phyloP scores from a whole-genome alignment of 441 rosid genomes.

The Arabidopsis lyrata region DNA sequence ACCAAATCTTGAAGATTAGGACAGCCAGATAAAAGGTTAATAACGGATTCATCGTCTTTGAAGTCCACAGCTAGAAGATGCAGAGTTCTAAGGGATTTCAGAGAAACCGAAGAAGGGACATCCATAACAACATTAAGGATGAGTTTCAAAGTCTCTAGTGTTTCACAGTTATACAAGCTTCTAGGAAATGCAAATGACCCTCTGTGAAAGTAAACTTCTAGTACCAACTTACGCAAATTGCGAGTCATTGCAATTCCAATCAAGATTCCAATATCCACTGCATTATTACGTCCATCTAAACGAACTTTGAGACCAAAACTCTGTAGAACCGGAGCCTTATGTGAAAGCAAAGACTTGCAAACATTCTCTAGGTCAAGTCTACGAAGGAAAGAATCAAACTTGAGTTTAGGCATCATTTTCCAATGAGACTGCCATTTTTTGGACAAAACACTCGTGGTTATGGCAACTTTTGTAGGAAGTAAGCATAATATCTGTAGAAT shows the following conservation, averaged over 20 bases:
- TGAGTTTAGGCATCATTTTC: neutral
- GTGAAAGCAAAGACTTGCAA: neutral
- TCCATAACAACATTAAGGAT: neutral
- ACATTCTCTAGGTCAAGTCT: neutral
- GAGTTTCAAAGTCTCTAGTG: neutral
- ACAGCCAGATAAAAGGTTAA: neutral
- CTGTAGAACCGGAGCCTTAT: slow-evolving; percentile 11
- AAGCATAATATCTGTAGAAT: neutral
- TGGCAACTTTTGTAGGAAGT: slow-evolving; percentile 15
- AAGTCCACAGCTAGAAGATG: neutral
- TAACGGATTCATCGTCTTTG: neutral
- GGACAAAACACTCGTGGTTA: slow-evolving; percentile 15
- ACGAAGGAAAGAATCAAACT: neutral
- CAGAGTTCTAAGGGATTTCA: neutral
- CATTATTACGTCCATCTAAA: neutral
- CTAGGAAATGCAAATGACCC: too few relatives aligned
- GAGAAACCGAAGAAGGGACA: neutral
- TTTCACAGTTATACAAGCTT: neutral
- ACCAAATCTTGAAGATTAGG: neutral
- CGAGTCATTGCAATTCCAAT: too few relatives aligned
- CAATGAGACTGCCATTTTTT: slow-evolving; percentile 13
- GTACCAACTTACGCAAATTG: too few relatives aligned
- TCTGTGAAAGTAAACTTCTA: too few relatives aligned
- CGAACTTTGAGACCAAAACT: neutral
- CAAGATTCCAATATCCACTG: neutral